Base-by-base conservation (phyloP, 2,329 filamentous ascomycete genomes). In the Aspergillus pseudoterreus region DNA sequence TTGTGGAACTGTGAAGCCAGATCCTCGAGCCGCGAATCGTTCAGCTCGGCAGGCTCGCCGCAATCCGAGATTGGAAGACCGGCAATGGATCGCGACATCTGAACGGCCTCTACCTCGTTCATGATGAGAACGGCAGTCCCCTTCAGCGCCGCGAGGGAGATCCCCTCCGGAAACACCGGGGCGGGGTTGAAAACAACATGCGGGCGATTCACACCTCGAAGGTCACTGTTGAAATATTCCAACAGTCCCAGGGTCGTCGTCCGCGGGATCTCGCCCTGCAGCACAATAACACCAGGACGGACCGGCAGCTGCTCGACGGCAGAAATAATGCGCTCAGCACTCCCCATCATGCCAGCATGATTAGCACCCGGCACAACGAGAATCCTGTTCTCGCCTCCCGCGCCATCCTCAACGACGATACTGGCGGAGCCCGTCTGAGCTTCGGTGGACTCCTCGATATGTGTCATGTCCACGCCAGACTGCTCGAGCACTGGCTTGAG, bases 81-180 rank as follows among this genome's bases (percentile, higher is more conserved):
- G 22, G 47, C 24, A 11, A 69, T 60, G 49, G 75, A 75, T 2
- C 81, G 82, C 0, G 83, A 84, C 49, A 95, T 79, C 45, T 91
- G 81, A 6, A 85, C 81, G 2, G 91, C 89, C 74, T 96, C 92
- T 1, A 87, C 92, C 75, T 96, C 91, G 65, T 96, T 96, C 62
- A 96, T 82, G 47, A 96, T 82, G 41, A 96, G 77, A 62, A 95
- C 90, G 33, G 84, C 83, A 24, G 96, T 79, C 0, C 81, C 82
- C 6, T 68, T 60, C 65, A 88, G 92, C 6, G 82, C 84, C 22
- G 82, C 77, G 0, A 76, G 75, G 1, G 89, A 90, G 2, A 96
- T 71, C 6, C 74, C 70, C 42, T 84, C 79, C 4, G 91, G 90
- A 4, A 87, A 87, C 8, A 92, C 91, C 11, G 92, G 91, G 2